phyloP scores from a whole-genome alignment of 805 yeast genomes.

The Metschnikowia aberdeeniae region DNA sequence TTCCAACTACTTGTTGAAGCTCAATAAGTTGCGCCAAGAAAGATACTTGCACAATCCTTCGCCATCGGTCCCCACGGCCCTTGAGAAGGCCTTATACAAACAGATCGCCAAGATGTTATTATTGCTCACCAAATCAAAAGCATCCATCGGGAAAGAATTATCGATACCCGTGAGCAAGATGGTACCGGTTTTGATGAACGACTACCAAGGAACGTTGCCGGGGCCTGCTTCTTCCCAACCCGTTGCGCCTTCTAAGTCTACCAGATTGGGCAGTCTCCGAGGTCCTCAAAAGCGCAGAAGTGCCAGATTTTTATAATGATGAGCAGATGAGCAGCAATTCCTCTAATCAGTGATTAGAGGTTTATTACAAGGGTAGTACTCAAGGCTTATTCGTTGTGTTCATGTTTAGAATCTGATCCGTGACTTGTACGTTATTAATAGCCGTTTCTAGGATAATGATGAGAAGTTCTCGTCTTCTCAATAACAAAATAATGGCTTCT shows the following conservation, averaged over 20 bases:
- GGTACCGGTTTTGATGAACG: constrained; percentile 68
- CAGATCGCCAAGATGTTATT: constrained; percentile 28
- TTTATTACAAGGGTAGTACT: no score
- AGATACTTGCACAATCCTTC: constrained; percentile 30
- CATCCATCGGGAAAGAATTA: constrained; percentile 23
- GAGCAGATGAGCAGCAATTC: no score
- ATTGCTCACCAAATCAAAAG: constrained; percentile 29
- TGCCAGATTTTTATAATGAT: constrained; percentile 10
- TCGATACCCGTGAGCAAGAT: constrained; percentile 32
- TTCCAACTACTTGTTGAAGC: constrained; percentile 27
- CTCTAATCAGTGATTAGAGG: no score
- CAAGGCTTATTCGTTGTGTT: no score
- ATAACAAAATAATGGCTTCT: no score
- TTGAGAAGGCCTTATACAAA: constrained; percentile 28
- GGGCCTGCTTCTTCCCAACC: constrained; percentile 38
- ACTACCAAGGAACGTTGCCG: constrained; percentile 78
- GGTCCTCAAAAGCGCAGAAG: constrained; percentile 36
- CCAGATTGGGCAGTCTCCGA: constrained; percentile 37
- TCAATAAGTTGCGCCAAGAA: constrained; percentile 40
- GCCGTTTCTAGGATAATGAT: neutral
- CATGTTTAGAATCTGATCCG: no score
- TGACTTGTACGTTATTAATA: no score
- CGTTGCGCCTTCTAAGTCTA: constrained; percentile 14
- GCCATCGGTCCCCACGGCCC: constrained; percentile 22
- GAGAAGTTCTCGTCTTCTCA: neutral